Evolutionary conservation across 2,329 filamentous ascomycete genomes (phyloP).

Genomic region (Hymenoscyphus repandus): DNA sequence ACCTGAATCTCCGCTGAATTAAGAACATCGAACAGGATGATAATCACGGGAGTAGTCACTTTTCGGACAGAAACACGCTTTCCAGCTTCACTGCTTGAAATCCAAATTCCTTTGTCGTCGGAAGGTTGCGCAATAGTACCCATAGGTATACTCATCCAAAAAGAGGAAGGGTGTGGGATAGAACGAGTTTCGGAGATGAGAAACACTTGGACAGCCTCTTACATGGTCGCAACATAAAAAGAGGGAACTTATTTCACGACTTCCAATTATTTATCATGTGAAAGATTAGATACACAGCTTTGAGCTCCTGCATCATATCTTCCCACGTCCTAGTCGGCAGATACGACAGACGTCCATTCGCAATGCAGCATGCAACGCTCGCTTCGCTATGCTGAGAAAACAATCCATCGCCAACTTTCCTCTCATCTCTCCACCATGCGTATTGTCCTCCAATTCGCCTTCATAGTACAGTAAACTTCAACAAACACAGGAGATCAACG

Average conservation of each 20-base stretch:
- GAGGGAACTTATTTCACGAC: background rate
- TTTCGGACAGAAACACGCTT: slow-evolving; percentile 4
- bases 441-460: no score
- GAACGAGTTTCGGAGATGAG: background rate
- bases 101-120: background rate
- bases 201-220: background rate
- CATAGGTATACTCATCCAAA: background rate
- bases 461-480: no score
- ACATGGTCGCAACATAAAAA: background rate
- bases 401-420: no score
- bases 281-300: background rate
- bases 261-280: background rate
- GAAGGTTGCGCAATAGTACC: background rate
- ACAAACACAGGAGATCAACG: no score
- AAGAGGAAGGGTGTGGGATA: background rate
- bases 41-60: slow-evolving; percentile 8
- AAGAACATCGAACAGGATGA: background rate
- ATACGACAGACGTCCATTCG: background rate
- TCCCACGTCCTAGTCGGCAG: background rate
- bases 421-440: no score
- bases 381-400: no score
- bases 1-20: background rate
- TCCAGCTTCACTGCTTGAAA: slow-evolving; percentile 1
- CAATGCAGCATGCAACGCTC: no score
- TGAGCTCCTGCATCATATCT: background rate